Conservation (phyloP, 805 yeast genomes). For the Candida sithepensis region DNA sequence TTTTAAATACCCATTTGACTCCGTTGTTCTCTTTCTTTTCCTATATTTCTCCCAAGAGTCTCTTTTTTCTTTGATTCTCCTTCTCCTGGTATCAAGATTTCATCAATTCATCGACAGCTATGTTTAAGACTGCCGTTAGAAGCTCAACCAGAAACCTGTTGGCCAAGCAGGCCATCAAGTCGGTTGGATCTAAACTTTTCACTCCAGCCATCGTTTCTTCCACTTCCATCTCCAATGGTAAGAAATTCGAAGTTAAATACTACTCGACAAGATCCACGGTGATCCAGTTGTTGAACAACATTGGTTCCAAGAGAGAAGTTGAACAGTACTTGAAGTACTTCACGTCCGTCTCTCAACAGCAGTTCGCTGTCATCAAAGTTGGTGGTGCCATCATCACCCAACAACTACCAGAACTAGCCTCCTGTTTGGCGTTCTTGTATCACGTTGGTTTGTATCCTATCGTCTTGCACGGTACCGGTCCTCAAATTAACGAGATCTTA, state of each 20-base stretch:
- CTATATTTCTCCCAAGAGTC: too few relatives aligned
- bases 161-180: slow-evolving; percentile 22
- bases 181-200: slow-evolving; percentile 13
- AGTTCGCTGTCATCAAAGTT: slow-evolving; percentile 96
- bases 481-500: slow-evolving; percentile 91
- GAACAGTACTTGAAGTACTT: slow-evolving; percentile 96
- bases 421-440: slow-evolving; percentile 91
- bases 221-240: slow-evolving; percentile 5
- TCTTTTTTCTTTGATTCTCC: neutral
- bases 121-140: slow-evolving; percentile 10
- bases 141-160: slow-evolving; percentile 19
- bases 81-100: neutral
- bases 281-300: slow-evolving; percentile 89
- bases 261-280: slow-evolving; percentile 90
- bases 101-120: neutral
- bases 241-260: slow-evolving; percentile 15
- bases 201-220: slow-evolving; percentile 17
- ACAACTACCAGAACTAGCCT: slow-evolving; percentile 87
- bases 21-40: neutral
- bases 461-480: slow-evolving; percentile 97
- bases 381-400: slow-evolving; percentile 99
- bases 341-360: slow-evolving; percentile 94
- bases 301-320: slow-evolving; percentile 96
- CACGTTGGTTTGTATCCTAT: slow-evolving; percentile 98
- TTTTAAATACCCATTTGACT: neutral